Conservation (phyloP, 352 stramenopile genomes). For the Phytophthora sansomeana region DNA sequence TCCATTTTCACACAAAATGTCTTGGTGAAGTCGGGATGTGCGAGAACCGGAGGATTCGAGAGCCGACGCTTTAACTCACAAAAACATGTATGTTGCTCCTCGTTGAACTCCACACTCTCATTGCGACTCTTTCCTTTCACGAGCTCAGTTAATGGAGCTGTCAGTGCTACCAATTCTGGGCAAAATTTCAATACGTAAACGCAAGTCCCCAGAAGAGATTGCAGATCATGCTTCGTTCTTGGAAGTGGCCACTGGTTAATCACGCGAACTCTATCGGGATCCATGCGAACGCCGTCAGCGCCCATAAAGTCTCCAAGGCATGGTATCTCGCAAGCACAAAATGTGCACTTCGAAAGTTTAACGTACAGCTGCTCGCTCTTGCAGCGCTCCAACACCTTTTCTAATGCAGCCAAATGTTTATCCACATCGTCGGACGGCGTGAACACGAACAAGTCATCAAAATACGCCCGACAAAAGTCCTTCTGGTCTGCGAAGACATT, state of each 20-base stretch:
- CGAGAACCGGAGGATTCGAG: neutral
- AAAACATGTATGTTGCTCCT: slow-evolving; percentile 1
- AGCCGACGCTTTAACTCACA: neutral
- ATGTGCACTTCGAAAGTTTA: slow-evolving; percentile 8
- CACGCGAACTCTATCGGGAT: neutral
- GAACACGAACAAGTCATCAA: slow-evolving; percentile 16
- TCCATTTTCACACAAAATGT: slow-evolving; percentile 4
- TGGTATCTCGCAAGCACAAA: slow-evolving; percentile 1
- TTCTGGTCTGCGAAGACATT: neutral
- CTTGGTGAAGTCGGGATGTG: neutral
- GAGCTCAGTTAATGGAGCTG: slow-evolving; percentile 1
- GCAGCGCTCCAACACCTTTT: neutral
- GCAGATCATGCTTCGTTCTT: neutral
- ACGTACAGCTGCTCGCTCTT: slow-evolving; percentile 5
- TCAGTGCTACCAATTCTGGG: neutral
- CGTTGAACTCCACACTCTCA: neutral
- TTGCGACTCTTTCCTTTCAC: slow-evolving; percentile 1
- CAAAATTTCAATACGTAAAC: slow-evolving; percentile 24
- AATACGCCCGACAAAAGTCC: neutral
- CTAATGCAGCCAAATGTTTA: slow-evolving; percentile 1
- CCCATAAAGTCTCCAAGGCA: slow-evolving; percentile 36
- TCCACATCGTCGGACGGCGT: slow-evolving; percentile 5
- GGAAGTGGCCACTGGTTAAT: slow-evolving; percentile 8
- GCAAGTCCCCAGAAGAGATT: slow-evolving; percentile 8
- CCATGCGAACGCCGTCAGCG: slow-evolving; percentile 11